Percentiles rank a stretch among this genome's conserved stretches.
phyloP scores from a whole-genome alignment of 2,329 filamentous ascomycete genomes.

The Trematosphaeria pertusa region DNA sequence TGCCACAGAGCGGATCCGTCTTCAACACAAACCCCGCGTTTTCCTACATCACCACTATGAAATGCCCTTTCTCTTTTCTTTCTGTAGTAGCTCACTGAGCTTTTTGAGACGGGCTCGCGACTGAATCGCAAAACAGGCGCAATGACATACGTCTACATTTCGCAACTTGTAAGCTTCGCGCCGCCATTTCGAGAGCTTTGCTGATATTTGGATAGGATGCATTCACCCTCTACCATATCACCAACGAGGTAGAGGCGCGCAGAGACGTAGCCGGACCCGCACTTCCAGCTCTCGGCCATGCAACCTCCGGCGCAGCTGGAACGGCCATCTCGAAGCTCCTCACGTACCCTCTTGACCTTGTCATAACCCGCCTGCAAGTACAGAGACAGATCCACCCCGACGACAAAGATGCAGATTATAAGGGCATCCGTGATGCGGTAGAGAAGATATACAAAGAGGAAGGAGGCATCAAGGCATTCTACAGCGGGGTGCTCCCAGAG shows the following conservation, averaged over 20 bases:
- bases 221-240: constrained; percentile 51
- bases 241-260: constrained; percentile 43
- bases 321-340: constrained; percentile 79
- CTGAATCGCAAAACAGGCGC: too few relatives aligned
- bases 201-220: constrained; percentile 45
- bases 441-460: constrained; percentile 73
- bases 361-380: constrained; percentile 82
- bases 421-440: constrained; percentile 71
- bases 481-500: constrained; percentile 54
- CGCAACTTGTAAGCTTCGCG: constrained; percentile 48
- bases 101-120: too few relatives aligned
- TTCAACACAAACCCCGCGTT: constrained; percentile 32
- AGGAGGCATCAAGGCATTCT: constrained; percentile 75
- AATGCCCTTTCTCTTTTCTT: too few relatives aligned
- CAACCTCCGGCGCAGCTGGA: constrained; percentile 78
- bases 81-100: too few relatives aligned
- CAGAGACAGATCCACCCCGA: constrained; percentile 66
- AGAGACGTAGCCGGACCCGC: constrained; percentile 51
- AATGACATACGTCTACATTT: constrained; percentile 49
- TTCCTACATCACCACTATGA: constrained; percentile 2
- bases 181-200: background rate
- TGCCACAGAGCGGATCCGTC: constrained; percentile 26
- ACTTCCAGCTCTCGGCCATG: constrained; percentile 80
- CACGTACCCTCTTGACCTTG: constrained; percentile 81
- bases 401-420: constrained; percentile 61